These are phyloP conservation scores for Talaromyces stipitatus DNA, from an alignment of 495 filamentous ascomycete genomes.

Conservation along the genomic window DNA sequence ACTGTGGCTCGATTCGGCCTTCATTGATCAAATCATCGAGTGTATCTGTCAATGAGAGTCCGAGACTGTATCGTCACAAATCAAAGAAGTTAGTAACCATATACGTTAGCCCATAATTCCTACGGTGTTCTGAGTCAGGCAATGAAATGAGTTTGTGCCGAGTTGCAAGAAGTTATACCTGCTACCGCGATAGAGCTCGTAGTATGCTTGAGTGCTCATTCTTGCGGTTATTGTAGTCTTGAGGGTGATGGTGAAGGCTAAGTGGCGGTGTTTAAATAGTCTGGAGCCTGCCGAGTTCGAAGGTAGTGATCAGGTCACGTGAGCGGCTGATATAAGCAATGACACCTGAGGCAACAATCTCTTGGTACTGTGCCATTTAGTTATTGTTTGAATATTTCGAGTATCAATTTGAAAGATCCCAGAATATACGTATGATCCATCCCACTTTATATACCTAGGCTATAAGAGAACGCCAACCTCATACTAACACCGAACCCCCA, in stretches of 20 bases:
- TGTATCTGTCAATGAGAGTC: constrained; percentile 84
- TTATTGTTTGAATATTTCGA: background rate
- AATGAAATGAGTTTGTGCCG: constrained; percentile 6
- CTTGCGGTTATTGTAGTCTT: constrained; percentile 6
- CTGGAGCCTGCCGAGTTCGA: background rate
- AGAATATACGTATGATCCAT: background rate
- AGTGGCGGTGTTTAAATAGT: constrained; percentile 2
- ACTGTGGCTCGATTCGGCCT: constrained; percentile 89
- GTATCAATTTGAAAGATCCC: background rate
- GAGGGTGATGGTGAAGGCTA: constrained; percentile 7
- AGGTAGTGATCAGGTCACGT: background rate
- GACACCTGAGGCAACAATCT: background rate
- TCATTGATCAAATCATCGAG: constrained; percentile 93
- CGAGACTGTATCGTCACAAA: constrained; percentile 56
- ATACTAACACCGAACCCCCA: background rate
- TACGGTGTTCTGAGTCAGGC: too few species aligned
- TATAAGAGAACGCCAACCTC: background rate
- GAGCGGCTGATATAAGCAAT: background rate
- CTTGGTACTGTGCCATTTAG: background rate
- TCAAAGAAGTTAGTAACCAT: background rate
- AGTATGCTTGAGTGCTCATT: constrained; percentile 51
- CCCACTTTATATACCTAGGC: background rate
- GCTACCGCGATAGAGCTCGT: constrained; percentile 95
- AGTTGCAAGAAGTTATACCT: constrained; percentile 52
- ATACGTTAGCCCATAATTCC: background rate